Evolutionary conservation across 768 basidiomycete species (phyloP).

Genomic region (Phanerochaete sordida): DNA sequence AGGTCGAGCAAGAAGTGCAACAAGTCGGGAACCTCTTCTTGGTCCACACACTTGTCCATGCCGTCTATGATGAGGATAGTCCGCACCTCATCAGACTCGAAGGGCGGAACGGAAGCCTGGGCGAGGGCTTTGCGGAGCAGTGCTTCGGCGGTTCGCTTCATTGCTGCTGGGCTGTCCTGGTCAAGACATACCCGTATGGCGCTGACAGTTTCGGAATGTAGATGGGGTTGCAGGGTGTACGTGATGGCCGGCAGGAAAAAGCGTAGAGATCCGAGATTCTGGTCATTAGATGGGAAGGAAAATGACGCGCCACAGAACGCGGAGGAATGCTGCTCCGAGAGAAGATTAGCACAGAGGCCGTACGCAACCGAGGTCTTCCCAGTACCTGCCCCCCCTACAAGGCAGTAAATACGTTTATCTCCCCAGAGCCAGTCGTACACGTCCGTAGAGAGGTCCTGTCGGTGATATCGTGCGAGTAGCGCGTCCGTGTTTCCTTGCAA

Average conservation of each 20-base stretch:
- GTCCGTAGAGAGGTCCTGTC: too few relatives aligned
- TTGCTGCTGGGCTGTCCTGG: background rate
- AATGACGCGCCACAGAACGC: background rate
- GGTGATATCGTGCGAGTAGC: too few relatives aligned
- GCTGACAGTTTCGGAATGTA: background rate
- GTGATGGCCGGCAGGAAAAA: background rate
- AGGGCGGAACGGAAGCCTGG: background rate
- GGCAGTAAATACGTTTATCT: background rate
- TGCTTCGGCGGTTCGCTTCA: background rate
- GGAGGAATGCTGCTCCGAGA: background rate
- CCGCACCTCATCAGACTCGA: background rate
- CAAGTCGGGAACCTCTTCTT: background rate
- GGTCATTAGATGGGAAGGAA: background rate
- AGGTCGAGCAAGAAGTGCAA: background rate
- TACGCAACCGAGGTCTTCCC: slow-evolving; percentile 1
- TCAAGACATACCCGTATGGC: background rate
- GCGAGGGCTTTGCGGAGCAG: background rate
- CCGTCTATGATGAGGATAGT: background rate
- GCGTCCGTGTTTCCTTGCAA: too few relatives aligned
- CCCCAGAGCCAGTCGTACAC: too few relatives aligned
- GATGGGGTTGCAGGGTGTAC: background rate
- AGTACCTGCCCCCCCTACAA: background rate
- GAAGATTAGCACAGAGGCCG: background rate
- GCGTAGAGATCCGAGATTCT: background rate
- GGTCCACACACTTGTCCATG: background rate